phyloP scores from a whole-genome alignment of 2,329 filamentous ascomycete species.

The Diplodia scrobiculata region DNA sequence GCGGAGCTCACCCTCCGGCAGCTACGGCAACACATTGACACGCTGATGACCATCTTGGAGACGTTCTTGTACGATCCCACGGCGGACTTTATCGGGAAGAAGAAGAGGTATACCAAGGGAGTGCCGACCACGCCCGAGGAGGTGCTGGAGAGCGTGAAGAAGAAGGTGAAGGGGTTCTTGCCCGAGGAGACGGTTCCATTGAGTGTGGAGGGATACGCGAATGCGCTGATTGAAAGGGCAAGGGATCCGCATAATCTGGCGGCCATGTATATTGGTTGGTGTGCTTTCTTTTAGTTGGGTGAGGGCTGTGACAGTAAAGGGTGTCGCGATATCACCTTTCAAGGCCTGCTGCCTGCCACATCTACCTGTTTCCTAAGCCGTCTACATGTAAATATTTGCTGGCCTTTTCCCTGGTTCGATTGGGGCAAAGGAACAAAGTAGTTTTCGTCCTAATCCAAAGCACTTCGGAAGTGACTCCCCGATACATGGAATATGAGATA shows the following conservation, averaged over 20 bases:
- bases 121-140: constrained; percentile 71
- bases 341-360: too few species aligned
- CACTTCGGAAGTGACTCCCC: too few species aligned
- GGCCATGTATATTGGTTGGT: constrained; percentile 98
- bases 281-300: constrained; percentile 60
- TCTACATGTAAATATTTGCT: too few species aligned
- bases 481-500: neutral
- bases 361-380: too few species aligned
- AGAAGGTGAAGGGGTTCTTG: constrained; percentile 82
- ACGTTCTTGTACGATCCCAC: constrained; percentile 97
- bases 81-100: constrained; percentile 79
- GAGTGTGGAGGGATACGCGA: constrained; percentile 95
- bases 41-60: constrained; percentile 94
- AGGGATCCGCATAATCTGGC: constrained; percentile 77
- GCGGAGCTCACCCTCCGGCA: constrained; percentile 85
- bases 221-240: constrained; percentile 87
- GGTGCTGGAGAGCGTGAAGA: constrained; percentile 84
- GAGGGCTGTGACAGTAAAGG: neutral
- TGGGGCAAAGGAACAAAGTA: too few species aligned
- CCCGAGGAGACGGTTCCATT: constrained; percentile 87
- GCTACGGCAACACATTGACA: constrained; percentile 88
- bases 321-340: neutral
- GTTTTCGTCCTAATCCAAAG: too few species aligned
- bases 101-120: constrained; percentile 56
- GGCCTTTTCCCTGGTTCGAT: too few species aligned